Percentiles rank a stretch among this genome's conserved stretches.
Evolutionary conservation across 139 green algal genomes (phyloP).

Genomic region (Coccomyxa sp.): DNA sequence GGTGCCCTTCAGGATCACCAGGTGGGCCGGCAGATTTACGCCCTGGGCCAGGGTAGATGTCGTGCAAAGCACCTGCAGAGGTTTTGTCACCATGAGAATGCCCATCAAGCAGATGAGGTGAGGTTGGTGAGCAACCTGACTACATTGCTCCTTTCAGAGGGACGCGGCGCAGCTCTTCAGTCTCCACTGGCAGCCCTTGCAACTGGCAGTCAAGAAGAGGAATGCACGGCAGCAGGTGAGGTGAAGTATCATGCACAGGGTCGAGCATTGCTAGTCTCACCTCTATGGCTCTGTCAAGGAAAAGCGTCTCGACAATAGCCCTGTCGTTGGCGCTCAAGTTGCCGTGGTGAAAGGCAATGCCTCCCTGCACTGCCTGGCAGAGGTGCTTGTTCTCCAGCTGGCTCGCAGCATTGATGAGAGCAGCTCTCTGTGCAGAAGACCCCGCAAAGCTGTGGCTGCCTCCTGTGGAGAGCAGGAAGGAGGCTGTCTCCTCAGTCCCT

Average conservation of each 20-base stretch:
- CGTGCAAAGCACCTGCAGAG: slow-evolving; percentile 80
- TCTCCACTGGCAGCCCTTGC: no score
- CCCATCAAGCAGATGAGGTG: no score
- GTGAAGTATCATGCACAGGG: no score
- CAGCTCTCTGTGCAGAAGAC: slow-evolving; percentile 29
- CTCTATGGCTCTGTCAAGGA: slow-evolving; percentile 52
- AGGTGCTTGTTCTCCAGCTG: slow-evolving; percentile 41
- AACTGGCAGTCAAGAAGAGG: no score
- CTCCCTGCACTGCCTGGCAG: slow-evolving; percentile 28
- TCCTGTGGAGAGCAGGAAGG: slow-evolving; percentile 36
- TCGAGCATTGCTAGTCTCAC: no score
- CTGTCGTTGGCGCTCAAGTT: slow-evolving; percentile 67
- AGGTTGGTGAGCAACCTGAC: no score
- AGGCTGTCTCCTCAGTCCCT: slow-evolving; percentile 67
- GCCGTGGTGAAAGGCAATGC: slow-evolving; percentile 84
- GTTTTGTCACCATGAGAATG: no score
- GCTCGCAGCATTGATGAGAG: slow-evolving; percentile 26
- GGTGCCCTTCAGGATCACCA: slow-evolving; percentile 89
- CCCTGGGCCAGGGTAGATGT: slow-evolving; percentile 88
- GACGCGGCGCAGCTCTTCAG: no score
- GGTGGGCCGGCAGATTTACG: slow-evolving; percentile 91
- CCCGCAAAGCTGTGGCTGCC: no score
- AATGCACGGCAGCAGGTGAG: no score
- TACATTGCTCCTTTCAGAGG: no score
- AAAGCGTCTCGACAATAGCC: slow-evolving; percentile 71